Conservation (phyloP, 1,284 basidiomycete species). For the Sanghuangporus baumii region DNA sequence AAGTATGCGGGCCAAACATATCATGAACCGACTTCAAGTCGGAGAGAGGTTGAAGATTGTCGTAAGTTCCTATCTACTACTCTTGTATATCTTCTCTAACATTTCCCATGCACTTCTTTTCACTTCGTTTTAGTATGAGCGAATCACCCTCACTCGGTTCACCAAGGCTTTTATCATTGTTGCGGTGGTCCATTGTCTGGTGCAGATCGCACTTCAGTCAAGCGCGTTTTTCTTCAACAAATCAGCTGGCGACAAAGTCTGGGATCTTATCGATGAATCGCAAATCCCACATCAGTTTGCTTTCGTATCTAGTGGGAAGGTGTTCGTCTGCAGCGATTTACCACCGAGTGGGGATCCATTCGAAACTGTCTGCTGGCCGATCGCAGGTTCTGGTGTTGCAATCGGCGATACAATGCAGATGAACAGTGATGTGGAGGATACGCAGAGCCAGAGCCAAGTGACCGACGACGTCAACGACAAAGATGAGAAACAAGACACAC, state of each 20-base stretch:
- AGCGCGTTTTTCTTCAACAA: slow-evolving; percentile 6
- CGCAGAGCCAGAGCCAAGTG: background rate
- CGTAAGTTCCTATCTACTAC: slow-evolving; percentile 2
- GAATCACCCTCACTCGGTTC: slow-evolving; percentile 19
- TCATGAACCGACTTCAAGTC: slow-evolving; percentile 10
- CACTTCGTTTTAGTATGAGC: slow-evolving; percentile 16
- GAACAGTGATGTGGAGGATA: background rate
- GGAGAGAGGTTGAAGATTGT: slow-evolving; percentile 16
- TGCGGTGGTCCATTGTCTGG: slow-evolving; percentile 14
- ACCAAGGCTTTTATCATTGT: slow-evolving; percentile 15
- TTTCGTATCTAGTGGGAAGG: slow-evolving; percentile 8
- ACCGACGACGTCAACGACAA: background rate
- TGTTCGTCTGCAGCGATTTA: slow-evolving; percentile 11
- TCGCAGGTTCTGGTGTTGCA: slow-evolving; percentile 6
- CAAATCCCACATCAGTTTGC: slow-evolving; percentile 5
- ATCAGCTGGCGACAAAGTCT: background rate
- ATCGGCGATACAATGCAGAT: background rate
- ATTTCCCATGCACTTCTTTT: background rate
- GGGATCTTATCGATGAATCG: slow-evolving; percentile 2
- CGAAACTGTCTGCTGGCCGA: slow-evolving; percentile 10
- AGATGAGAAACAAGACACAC: background rate
- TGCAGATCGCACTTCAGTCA: slow-evolving; percentile 16
- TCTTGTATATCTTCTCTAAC: background rate
- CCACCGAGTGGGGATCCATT: slow-evolving; percentile 2
- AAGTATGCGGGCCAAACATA: slow-evolving; percentile 18